Conservation (phyloP, 495 filamentous ascomycete genomes). For the Bathelium albidoporum region DNA sequence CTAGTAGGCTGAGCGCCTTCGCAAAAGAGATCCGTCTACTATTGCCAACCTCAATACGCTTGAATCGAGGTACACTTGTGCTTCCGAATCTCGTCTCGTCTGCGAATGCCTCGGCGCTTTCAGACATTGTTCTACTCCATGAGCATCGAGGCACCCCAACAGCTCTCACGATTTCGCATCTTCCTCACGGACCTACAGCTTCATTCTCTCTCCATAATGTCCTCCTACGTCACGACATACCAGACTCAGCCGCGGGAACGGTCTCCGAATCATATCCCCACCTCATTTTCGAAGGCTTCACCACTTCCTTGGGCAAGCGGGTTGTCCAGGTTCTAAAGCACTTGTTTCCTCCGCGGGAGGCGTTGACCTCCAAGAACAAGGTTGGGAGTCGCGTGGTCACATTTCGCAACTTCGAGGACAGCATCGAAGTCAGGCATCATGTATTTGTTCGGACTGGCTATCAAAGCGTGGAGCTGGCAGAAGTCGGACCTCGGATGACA, state of each 20-base stretch:
- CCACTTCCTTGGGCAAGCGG: conserved; percentile 65
- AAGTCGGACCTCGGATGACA: conserved; percentile 93
- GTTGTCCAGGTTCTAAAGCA: conserved; percentile 90
- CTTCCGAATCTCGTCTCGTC: conserved; percentile 73
- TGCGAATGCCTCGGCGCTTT: conserved; percentile 65
- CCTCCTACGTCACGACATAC: conserved; percentile 86
- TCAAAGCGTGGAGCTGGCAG: conserved; percentile 80
- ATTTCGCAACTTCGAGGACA: conserved; percentile 92
- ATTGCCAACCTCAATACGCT: conserved; percentile 77
- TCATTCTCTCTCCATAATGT: conserved; percentile 93
- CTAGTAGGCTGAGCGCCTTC: conserved; percentile 72
- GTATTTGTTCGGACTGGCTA: conserved; percentile 78
- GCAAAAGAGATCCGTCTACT: conserved; percentile 93
- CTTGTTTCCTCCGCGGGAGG: conserved; percentile 83
- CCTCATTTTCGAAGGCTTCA: conserved; percentile 91
- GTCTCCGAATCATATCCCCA: conserved; percentile 92
- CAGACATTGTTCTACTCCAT: conserved; percentile 80
- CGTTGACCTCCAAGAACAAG: conserved; percentile 50
- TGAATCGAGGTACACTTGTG: conserved; percentile 86
- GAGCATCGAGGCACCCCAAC: conserved; percentile 92
- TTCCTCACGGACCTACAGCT: conserved; percentile 87
- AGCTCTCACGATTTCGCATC: conserved; percentile 77
- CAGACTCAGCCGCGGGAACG: conserved; percentile 74
- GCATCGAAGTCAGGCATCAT: conserved; percentile 76
- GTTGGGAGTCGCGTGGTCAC: conserved; percentile 82